Evolutionary conservation across 257 asterid species (phyloP).

Genomic region (Echites panduratus): DNA sequence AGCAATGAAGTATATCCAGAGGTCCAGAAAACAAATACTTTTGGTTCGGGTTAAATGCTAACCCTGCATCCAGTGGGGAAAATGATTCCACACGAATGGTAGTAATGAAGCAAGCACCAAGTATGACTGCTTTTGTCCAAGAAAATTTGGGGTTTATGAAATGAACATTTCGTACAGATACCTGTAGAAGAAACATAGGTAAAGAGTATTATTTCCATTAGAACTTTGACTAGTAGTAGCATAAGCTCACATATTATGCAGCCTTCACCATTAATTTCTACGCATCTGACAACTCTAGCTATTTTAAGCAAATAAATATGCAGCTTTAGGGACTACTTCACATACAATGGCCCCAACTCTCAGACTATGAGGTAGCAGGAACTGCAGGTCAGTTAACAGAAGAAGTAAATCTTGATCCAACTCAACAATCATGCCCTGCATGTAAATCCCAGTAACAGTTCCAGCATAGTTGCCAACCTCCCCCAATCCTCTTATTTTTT

Average conservation of each 20-base stretch:
- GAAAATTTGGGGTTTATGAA: constrained; percentile 65
- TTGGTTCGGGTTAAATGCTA: constrained; percentile 19
- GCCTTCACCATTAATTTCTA: not conserved
- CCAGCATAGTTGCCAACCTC: constrained; percentile 66
- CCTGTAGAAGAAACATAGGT: constrained; percentile 35
- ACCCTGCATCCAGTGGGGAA: constrained; percentile 79
- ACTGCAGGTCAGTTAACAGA: constrained; percentile 55
- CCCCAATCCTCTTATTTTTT: constrained; percentile 40
- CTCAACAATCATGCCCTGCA: constrained; percentile 84
- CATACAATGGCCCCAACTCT: constrained; percentile 91
- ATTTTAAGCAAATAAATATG: not conserved
- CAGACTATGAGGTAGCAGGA: constrained; percentile 62
- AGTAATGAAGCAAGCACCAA: constrained; percentile 78
- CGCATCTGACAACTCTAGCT: no score
- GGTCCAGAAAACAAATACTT: not conserved
- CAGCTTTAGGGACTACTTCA: constrained; percentile 8
- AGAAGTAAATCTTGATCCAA: constrained; percentile 64
- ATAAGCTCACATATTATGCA: not conserved
- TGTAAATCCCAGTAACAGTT: constrained; percentile 60
- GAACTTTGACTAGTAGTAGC: constrained; percentile 2
- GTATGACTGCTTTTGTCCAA: constrained; percentile 69
- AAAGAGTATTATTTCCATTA: not conserved
- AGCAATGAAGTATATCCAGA: constrained; percentile 14
- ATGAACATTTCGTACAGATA: constrained; percentile 68
- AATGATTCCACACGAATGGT: constrained; percentile 64